Evolutionary conservation across 495 filamentous ascomycete genomes (phyloP).

Genomic region (Neurospora sp.): DNA sequence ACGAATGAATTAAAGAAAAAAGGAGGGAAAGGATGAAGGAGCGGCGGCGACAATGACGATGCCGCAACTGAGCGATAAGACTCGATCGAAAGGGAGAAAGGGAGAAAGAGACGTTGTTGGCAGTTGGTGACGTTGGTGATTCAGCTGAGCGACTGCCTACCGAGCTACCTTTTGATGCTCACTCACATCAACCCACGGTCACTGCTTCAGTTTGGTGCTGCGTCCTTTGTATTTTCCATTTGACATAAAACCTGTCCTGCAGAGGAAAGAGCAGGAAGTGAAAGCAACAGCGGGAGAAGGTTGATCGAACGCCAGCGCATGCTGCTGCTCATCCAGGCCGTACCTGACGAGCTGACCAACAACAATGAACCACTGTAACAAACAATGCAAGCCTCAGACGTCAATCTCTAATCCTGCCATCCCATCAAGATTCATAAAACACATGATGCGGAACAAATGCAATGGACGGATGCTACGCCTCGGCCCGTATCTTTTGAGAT

Average conservation of each 20-base stretch:
- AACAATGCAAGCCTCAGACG: background rate
- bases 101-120: background rate
- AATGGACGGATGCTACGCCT: background rate
- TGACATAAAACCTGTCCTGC: background rate
- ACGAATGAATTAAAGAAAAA: background rate
- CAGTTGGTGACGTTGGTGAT: background rate
- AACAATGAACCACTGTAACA: background rate
- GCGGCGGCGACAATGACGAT: background rate
- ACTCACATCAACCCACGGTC: background rate
- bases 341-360: background rate
- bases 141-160: background rate
- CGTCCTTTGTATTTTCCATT: background rate
- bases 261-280: background rate
- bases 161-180: background rate
- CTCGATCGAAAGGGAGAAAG: background rate
- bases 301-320: no score
- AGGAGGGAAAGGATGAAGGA: background rate
- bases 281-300: no score
- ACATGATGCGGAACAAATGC: background rate
- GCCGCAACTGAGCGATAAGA: background rate
- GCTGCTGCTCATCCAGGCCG: no score
- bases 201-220: background rate
- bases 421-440: background rate
- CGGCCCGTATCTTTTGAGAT: background rate
- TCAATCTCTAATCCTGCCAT: background rate